Base-by-base conservation (phyloP, 495 filamentous ascomycete genomes). In the Penicillium desertorum region DNA sequence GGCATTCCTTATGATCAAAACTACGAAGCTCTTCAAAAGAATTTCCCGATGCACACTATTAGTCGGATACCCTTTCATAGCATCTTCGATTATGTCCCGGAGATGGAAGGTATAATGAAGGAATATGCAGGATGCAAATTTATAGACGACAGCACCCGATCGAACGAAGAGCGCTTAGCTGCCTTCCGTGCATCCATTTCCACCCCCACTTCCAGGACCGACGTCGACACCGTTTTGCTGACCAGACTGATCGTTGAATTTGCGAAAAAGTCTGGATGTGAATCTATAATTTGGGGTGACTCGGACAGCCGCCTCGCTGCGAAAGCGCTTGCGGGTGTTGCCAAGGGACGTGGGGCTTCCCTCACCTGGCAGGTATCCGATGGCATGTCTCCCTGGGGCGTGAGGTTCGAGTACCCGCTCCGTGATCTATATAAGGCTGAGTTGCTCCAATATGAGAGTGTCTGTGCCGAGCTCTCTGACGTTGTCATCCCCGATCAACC, bases 271-370 rank as follows among this genome's bases (percentile, higher is more conserved):
- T 62, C 77, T 23, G 69, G 62, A n/a, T 93, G 87, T 66, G 80
- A 86, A 53, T 80, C 82, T 19, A 79, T 98, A 25, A 67, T 97
- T 0, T 89, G 93, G 73, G 93, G 90, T 16, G 85, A 94, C 73
- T 90, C 84, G 45, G 95, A 95, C 10, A 97, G 90, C 8, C 81
- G 87, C 11, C 81, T 98, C 22, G 93, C 94, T 4, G 89, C 93
- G 62, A 88, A 88, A 61, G 89, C 90, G 4, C 84, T 98, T 3
- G 78, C 90, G 1, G 89, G 92, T 68, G 89, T 91, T 4, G 91
- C 95, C 6, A 96, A 97, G 72, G 94, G 94, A 0, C 81, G 94
- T 4, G 94, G 92, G 0, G 88, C 87, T 57, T 81, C 87, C 12
- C 64, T 98, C 39, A 91, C 91, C 0, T 91, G 88, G 87, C 83